Evolutionary conservation across 257 asterid genomes (phyloP), one percentile per base, ranked within the genome.

Genomic region (Perilla frutescens): DNA sequence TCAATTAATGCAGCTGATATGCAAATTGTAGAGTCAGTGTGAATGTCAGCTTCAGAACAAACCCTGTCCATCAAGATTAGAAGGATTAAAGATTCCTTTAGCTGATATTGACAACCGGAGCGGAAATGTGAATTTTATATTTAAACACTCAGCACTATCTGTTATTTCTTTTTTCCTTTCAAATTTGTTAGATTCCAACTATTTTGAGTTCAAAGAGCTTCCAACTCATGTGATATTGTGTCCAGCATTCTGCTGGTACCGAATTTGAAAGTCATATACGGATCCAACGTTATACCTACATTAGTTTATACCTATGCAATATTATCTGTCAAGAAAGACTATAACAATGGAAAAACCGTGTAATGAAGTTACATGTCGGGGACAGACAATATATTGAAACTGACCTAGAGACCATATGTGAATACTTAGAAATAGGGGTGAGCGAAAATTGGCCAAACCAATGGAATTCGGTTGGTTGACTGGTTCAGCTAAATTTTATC

Each of bases 1-100:
- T 83, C 82, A 29, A 74, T 70, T 54, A 90, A 71, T 57, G 87
- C 80, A 77, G 77, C 94, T 47, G 89, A 75, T 71, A 92, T 89
- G 88, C 96, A 90, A 73, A 81, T 60, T 55, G 68, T 76, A 55
- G 86, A 62, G 70, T 74, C 79, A 4, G 68, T 48, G 62, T 50
- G 75, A 32, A 13, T 56, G 49, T 80, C 84, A 75, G 76, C 78
- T 62, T 75, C 96, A 56, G 86, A 84, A 75, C 96, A 94, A 68
- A 72, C 74, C 81, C 92, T 88, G 89, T 76, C 75, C 71, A 77
- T 62, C 73, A 77, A 77, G 72, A 74, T 69, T 68, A 86, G 73
- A 71, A 70, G 51, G 66, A 68, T 56, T 6, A 32, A 59, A 76
- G 58, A 71, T 58, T 44, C 49, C 37, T 40, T 74, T 61, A 61